phyloP scores from a whole-genome alignment of 2,329 filamentous ascomycete genomes.

The Aspergillus phoenicis region DNA sequence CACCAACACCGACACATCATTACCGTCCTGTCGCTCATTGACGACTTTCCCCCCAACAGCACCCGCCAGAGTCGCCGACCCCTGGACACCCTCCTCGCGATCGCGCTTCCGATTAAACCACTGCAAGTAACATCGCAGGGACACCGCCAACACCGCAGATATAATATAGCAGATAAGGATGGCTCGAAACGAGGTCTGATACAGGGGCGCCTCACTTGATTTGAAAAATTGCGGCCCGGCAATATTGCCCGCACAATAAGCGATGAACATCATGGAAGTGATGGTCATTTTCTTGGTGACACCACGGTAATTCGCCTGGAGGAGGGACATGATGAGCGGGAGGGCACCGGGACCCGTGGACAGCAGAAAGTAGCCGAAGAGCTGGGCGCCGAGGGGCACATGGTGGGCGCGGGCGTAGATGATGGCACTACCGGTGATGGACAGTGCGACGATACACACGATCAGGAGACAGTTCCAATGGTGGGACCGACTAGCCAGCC shows the following conservation, averaged over 20 bases:
- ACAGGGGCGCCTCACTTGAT: slow-evolving; percentile 53
- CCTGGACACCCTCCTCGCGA: slow-evolving; percentile 38
- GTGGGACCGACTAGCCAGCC: slow-evolving; percentile 12
- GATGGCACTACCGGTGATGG: slow-evolving; percentile 56
- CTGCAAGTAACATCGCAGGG: slow-evolving; percentile 53
- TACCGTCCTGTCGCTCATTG: slow-evolving; percentile 44
- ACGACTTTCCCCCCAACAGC: slow-evolving; percentile 50
- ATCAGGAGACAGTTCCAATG: slow-evolving; percentile 41
- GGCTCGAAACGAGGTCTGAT: slow-evolving; percentile 57
- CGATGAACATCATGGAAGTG: slow-evolving; percentile 58
- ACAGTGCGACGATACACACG: slow-evolving; percentile 53
- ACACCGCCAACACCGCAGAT: slow-evolving; percentile 49
- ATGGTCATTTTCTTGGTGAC: slow-evolving; percentile 65
- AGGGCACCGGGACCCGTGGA: slow-evolving; percentile 57
- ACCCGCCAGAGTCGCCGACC: slow-evolving; percentile 25
- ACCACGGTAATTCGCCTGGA: slow-evolving; percentile 59
- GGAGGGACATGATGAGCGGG: slow-evolving; percentile 58
- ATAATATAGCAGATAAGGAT: slow-evolving; percentile 62
- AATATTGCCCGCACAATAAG: slow-evolving; percentile 61
- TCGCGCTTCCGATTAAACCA: slow-evolving; percentile 50
- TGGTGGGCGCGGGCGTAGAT: slow-evolving; percentile 53
- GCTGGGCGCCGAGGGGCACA: slow-evolving; percentile 44
- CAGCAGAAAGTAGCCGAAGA: slow-evolving; percentile 62
- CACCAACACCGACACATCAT: slow-evolving; percentile 33
- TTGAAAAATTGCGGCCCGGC: slow-evolving; percentile 60